Percentiles rank a stretch among this genome's conserved stretches.
These are phyloP conservation scores for Lunularia cruciata DNA, from an alignment of 225 moss, liverwort and hornwort genomes.

Conservation along the genomic window DNA sequence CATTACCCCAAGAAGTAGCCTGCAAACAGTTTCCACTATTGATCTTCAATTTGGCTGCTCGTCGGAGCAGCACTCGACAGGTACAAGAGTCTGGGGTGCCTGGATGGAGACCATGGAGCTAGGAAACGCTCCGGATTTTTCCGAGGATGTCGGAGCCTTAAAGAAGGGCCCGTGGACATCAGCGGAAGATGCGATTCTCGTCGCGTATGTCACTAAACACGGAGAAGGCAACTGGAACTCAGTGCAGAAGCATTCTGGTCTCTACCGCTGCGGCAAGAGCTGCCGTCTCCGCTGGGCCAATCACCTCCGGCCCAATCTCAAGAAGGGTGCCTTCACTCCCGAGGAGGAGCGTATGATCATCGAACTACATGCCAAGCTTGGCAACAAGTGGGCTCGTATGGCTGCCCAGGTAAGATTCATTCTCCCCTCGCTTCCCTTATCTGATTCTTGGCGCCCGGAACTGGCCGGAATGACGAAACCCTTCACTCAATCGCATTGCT, in stretches of 20 bases:
- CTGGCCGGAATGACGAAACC: not conserved
- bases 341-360: conserved; percentile 95
- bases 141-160: conserved; percentile 66
- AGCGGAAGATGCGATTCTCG: conserved; percentile 85
- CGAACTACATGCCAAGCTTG: conserved; percentile 91
- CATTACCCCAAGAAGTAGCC: conserved; percentile 42
- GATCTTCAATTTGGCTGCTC: conserved; percentile 61
- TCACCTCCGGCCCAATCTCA: conserved; percentile 95
- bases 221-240: conserved; percentile 99
- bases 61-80: conserved; percentile 49
- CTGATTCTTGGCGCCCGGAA: conserved; percentile 7
- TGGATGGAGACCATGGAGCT: conserved; percentile 58
- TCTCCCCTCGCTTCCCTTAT: not conserved
- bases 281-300: conserved; percentile 98
- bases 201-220: conserved; percentile 92
- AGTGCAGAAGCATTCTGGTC: conserved; percentile 93
- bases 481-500: no score
- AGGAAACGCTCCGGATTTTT: conserved; percentile 49
- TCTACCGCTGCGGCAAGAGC: conserved; percentile 95
- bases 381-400: conserved; percentile 99
- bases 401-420: conserved; percentile 72
- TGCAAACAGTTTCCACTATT: conserved; percentile 43
- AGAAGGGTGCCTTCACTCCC: conserved; percentile 96
- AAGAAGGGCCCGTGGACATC: conserved; percentile 99
- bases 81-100: conserved; percentile 45